Conservation (phyloP, 2,329 filamentous ascomycete genomes). For the Nemania bipapillata region DNA sequence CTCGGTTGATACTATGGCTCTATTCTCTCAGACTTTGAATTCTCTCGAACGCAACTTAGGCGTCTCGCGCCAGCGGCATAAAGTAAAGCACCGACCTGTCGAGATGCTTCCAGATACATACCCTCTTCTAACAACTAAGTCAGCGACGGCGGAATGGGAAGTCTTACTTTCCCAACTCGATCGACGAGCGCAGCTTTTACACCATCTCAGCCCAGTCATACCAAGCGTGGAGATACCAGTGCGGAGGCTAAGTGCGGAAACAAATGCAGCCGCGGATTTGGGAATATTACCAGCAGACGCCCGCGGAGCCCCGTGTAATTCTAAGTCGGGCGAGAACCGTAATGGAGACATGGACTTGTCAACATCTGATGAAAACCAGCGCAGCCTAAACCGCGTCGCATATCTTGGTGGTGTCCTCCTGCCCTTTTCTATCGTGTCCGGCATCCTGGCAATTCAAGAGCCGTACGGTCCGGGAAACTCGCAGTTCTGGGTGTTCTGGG, state of each 20-base stretch:
- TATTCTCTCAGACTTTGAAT: conserved; percentile 50
- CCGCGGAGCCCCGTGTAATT: background rate
- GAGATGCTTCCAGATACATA: background rate
- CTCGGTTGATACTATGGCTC: conserved; percentile 24
- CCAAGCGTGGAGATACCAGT: conserved; percentile 29
- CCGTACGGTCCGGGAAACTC: conserved; percentile 56
- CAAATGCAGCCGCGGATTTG: background rate
- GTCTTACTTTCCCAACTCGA: conserved; percentile 49
- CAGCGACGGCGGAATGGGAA: conserved; percentile 47
- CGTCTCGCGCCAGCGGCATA: conserved; percentile 28
- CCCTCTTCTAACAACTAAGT: background rate
- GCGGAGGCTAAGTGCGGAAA: background rate
- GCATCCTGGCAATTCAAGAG: conserved; percentile 61
- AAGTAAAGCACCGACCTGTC: background rate
- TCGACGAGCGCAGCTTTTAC: conserved; percentile 45
- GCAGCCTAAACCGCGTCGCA: conserved; percentile 59
- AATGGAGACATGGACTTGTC: background rate
- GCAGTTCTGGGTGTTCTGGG: conserved; percentile 64
- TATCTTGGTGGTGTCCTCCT: conserved; percentile 63
- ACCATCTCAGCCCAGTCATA: conserved; percentile 32
- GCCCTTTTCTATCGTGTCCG: conserved; percentile 60
- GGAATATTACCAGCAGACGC: conserved; percentile 2
- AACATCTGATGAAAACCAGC: conserved; percentile 51
- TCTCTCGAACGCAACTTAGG: conserved; percentile 54
- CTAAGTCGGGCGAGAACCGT: background rate